phyloP scores from a whole-genome alignment of 345 rosid genomes.

The Brassica incana region DNA sequence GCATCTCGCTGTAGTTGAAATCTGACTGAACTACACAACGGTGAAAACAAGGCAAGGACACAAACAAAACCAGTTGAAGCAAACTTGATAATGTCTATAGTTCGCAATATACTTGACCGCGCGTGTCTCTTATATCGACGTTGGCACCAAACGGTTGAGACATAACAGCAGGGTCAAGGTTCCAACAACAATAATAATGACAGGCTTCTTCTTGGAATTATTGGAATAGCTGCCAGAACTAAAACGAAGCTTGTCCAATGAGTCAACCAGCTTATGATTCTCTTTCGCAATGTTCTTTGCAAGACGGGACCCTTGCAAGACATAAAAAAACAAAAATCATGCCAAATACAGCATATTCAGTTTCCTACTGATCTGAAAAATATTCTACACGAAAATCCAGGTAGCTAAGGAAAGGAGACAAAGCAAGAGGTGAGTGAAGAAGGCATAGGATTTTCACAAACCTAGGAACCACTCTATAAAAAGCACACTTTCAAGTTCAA shows the following conservation, averaged over 20 bases:
- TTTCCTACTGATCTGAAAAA: background rate
- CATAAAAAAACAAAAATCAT: background rate
- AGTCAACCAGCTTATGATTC: constrained; percentile 48
- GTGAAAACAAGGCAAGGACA: background rate
- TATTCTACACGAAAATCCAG: no score
- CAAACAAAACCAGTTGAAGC: background rate
- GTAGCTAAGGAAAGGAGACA: no score
- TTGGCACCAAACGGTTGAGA: constrained; percentile 70
- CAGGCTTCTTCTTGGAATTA: constrained; percentile 66
- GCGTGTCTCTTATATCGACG: background rate
- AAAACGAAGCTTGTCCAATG: constrained; percentile 60
- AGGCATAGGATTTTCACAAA: no score
- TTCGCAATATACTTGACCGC: constrained; percentile 43
- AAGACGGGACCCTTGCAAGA: constrained; percentile 34
- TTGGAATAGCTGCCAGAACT: constrained; percentile 43
- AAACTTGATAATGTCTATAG: background rate
- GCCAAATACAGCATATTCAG: background rate
- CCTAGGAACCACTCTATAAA: no score
- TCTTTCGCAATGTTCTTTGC: constrained; percentile 41
- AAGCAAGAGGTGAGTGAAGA: no score
- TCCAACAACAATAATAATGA: constrained; percentile 70
- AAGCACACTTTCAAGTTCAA: no score
- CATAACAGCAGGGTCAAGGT: constrained; percentile 87
- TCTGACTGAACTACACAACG: background rate
- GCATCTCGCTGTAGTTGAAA: background rate